Evolutionary conservation across 2,329 filamentous ascomycete genomes (phyloP).

Genomic region (Arthrobotrys pseudoclavata): DNA sequence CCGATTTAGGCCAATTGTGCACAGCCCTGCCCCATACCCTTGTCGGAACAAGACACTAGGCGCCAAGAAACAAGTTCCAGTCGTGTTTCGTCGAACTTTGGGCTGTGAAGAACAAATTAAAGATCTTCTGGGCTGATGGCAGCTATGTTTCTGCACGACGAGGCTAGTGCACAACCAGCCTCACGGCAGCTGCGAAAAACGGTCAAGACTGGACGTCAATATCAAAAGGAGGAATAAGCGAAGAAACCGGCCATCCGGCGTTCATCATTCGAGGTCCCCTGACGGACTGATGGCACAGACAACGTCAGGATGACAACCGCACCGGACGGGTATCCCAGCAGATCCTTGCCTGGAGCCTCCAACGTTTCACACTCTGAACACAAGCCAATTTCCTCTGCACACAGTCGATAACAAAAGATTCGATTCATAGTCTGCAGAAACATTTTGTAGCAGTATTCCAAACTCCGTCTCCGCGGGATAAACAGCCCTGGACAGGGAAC

Average conservation of each 20-base stretch:
- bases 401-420: conserved; percentile 6
- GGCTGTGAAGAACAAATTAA: conserved; percentile 45
- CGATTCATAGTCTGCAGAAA: conserved; percentile 32
- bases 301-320: conserved; percentile 37
- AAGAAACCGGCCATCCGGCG: conserved; percentile 5
- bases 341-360: conserved; percentile 37
- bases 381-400: conserved; percentile 1
- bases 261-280: neutral
- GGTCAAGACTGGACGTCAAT: conserved; percentile 18
- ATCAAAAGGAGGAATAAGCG: conserved; percentile 45
- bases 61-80: conserved; percentile 56
- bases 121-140: conserved; percentile 20
- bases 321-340: conserved; percentile 3
- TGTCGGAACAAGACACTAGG: conserved; percentile 38
- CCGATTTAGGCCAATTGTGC: conserved; percentile 26
- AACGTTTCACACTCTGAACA: conserved; percentile 51
- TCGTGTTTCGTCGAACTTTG: conserved; percentile 40
- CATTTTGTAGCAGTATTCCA: conserved; percentile 53
- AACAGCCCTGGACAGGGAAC: conserved; percentile 50
- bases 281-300: conserved; percentile 33
- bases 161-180: conserved; percentile 2
- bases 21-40: conserved; percentile 30
- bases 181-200: conserved; percentile 23
- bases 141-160: conserved; percentile 13
- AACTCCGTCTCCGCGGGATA: conserved; percentile 54